Evolutionary conservation across 495 filamentous ascomycete genomes (phyloP).

Genomic region (Penicillium flavigenum): DNA sequence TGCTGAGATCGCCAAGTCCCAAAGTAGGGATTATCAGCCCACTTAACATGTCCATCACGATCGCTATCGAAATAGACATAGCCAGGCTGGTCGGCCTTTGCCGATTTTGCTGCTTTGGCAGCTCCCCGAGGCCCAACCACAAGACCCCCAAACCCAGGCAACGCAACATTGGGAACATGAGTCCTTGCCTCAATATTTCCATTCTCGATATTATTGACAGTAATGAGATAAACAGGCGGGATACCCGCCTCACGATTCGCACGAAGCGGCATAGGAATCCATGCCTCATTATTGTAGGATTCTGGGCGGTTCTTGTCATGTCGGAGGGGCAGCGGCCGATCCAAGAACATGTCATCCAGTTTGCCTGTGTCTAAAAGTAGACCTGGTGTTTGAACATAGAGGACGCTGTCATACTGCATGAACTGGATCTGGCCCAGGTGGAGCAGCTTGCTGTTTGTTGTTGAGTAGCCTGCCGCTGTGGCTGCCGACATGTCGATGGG

Average conservation of each 20-base stretch:
- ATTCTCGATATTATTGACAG: slow-evolving; percentile 41
- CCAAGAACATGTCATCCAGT: slow-evolving; percentile 41
- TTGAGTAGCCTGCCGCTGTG: slow-evolving; percentile 34
- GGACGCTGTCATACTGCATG: slow-evolving; percentile 49
- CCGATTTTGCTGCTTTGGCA: slow-evolving; percentile 7
- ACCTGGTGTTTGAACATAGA: slow-evolving; percentile 44
- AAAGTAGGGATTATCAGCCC: slow-evolving; percentile 40
- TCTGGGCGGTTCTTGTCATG: slow-evolving; percentile 39
- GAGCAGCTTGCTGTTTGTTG: slow-evolving; percentile 44
- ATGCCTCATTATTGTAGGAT: slow-evolving; percentile 45
- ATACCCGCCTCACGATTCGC: slow-evolving; percentile 36
- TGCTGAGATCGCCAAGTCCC: slow-evolving; percentile 41
- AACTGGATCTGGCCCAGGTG: slow-evolving; percentile 48
- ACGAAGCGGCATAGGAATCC: slow-evolving; percentile 44
- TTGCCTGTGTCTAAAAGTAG: slow-evolving; percentile 41
- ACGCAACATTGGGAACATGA: slow-evolving; percentile 41
- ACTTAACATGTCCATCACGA: slow-evolving; percentile 37
- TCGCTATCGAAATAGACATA: slow-evolving; percentile 48
- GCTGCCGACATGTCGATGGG: slow-evolving; percentile 47
- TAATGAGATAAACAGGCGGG: slow-evolving; percentile 45
- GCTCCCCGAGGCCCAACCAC: slow-evolving; percentile 34
- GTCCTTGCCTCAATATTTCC: slow-evolving; percentile 43
- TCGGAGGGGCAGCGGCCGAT: slow-evolving; percentile 35
- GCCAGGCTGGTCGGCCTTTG: slow-evolving; percentile 26
- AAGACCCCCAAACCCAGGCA: slow-evolving; percentile 38